Evolutionary conservation across 805 yeast genomes (phyloP).

Genomic region (Debaryomyces castellii): DNA sequence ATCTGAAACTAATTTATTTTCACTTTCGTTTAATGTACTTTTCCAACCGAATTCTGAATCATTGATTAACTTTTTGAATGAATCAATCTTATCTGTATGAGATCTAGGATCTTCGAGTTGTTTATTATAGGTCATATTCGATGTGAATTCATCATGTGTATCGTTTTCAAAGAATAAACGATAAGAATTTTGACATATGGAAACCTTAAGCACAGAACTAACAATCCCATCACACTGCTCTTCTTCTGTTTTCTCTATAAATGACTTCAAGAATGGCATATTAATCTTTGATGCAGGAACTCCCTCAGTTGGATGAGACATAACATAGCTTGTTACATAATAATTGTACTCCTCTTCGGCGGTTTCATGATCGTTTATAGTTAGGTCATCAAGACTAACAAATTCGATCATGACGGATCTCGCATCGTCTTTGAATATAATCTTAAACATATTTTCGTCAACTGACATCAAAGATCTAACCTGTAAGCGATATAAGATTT

Average conservation of each 20-base stretch:
- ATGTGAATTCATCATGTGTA: conserved; percentile 75
- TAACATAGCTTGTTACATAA: conserved; percentile 86
- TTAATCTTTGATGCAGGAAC: conserved; percentile 73
- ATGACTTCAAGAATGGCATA: conserved; percentile 73
- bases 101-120: conserved; percentile 24
- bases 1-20: conserved; percentile 21
- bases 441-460: conserved; percentile 92
- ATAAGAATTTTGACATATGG: conserved; percentile 76
- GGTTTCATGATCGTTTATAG: conserved; percentile 66
- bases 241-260: conserved; percentile 53
- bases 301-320: conserved; percentile 98
- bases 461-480: conserved; percentile 74
- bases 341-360: conserved; percentile 88
- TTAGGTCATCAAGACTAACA: conserved; percentile 84
- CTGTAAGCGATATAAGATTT: conserved; percentile 86
- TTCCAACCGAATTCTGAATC: conserved; percentile 58
- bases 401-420: conserved; percentile 69
- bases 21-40: conserved; percentile 40
- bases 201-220: conserved; percentile 71
- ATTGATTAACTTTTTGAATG: conserved; percentile 41
- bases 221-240: conserved; percentile 63
- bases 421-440: conserved; percentile 59
- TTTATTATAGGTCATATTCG: conserved; percentile 51
- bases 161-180: conserved; percentile 76
- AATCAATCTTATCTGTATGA: conserved; percentile 29